Conservation (phyloP, 1,284 basidiomycete genomes). For the Leccinum cinnamomeum region DNA sequence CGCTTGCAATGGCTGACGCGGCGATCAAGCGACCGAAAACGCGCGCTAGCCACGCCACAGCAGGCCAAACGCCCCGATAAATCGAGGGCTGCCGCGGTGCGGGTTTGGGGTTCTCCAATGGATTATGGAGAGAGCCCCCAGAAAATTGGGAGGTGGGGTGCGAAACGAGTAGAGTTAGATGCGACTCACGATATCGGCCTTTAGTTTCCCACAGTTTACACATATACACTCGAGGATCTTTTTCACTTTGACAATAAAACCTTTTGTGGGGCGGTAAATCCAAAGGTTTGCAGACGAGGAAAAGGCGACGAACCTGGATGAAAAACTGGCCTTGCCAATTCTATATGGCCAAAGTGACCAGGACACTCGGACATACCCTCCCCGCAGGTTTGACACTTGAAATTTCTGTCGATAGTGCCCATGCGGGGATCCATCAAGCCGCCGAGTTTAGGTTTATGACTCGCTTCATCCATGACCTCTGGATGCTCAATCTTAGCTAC, state of each 20-base stretch:
- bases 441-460: slow-evolving; percentile 84
- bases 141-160: slow-evolving; percentile 90
- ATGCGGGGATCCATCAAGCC: slow-evolving; percentile 98
- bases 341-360: slow-evolving; percentile 98
- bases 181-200: slow-evolving; percentile 92
- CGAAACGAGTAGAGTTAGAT: slow-evolving; percentile 82
- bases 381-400: slow-evolving; percentile 99
- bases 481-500: slow-evolving; percentile 98
- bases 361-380: slow-evolving; percentile 99
- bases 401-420: slow-evolving; percentile 99
- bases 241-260: slow-evolving; percentile 99
- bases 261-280: slow-evolving; percentile 41
- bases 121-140: slow-evolving; percentile 87
- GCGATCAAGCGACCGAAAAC: slow-evolving; percentile 90
- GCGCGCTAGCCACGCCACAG: slow-evolving; percentile 66
- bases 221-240: slow-evolving; percentile 99
- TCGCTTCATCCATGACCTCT: slow-evolving; percentile 96
- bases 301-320: slow-evolving; percentile 76
- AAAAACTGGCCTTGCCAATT: slow-evolving; percentile 94
- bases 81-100: slow-evolving; percentile 69
- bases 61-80: slow-evolving; percentile 77
- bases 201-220: slow-evolving; percentile 97
- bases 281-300: not conserved
- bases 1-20: slow-evolving; percentile 67
- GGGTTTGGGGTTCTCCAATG: slow-evolving; percentile 89